phyloP scores from a whole-genome alignment of 169 alveolate genomes.

The Perkinsus olseni region DNA sequence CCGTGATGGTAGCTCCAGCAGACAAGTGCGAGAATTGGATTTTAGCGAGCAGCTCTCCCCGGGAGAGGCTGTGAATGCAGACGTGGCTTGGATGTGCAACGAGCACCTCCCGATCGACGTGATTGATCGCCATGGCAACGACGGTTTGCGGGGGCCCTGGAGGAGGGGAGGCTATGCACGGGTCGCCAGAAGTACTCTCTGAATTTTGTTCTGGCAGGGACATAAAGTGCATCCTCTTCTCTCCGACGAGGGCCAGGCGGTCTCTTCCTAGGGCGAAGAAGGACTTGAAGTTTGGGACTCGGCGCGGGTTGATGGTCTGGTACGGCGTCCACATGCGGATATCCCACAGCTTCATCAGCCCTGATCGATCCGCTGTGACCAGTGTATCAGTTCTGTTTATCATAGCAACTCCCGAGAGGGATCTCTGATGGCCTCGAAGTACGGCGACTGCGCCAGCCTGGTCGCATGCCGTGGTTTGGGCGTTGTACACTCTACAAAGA shows the following conservation, averaged over 20 bases:
- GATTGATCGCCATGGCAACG: not conserved
- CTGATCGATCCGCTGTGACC: not conserved
- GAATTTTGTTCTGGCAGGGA: not conserved
- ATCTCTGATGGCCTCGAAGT: not conserved
- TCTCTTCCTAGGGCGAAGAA: not conserved
- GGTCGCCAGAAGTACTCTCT: too few species aligned
- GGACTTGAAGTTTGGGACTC: not conserved
- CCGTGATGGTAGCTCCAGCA: not conserved
- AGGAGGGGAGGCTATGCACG: not conserved
- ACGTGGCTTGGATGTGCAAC: not conserved
- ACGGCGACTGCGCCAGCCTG: not conserved
- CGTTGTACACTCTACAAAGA: not conserved
- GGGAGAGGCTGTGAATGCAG: not conserved
- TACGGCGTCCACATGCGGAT: not conserved
- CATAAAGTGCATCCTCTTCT: not conserved
- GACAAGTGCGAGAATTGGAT: not conserved
- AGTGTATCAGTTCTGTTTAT: not conserved
- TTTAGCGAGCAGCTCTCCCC: not conserved
- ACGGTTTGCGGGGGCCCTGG: not conserved
- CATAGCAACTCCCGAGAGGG: not conserved
- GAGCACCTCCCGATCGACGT: not conserved
- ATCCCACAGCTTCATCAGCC: not conserved
- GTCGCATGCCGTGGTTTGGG: not conserved
- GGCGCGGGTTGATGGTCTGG: not conserved
- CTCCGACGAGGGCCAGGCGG: not conserved